These are phyloP conservation scores for Pseudovirgaria hyperparasitica DNA, from an alignment of 2,329 filamentous ascomycete species.

Conservation along the genomic window DNA sequence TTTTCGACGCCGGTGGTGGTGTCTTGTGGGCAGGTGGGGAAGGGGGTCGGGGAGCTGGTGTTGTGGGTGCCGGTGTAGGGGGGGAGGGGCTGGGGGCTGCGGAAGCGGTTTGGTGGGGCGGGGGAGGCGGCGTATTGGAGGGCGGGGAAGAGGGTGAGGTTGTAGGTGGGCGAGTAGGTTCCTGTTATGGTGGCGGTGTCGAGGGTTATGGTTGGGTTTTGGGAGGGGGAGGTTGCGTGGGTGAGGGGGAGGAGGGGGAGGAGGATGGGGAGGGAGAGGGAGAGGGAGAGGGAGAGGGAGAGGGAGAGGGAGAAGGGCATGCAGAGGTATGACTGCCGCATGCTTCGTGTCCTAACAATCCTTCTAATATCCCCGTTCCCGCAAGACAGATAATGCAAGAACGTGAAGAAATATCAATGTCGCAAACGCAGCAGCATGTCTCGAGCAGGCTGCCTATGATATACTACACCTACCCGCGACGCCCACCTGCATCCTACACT, in stretches of 20 bases:
- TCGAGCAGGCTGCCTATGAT: too few relatives aligned
- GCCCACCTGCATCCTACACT: too few relatives aligned
- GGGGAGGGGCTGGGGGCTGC: slow-evolving; percentile 44
- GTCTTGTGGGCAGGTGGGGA: slow-evolving; percentile 47
- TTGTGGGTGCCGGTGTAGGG: slow-evolving; percentile 39
- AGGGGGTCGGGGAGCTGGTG: slow-evolving; percentile 39
- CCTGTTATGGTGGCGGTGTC: slow-evolving; percentile 36
- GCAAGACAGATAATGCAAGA: too few relatives aligned
- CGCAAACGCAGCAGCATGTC: too few relatives aligned
- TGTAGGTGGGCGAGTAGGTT: slow-evolving; percentile 38
- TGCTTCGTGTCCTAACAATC: too few relatives aligned
- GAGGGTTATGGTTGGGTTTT: slow-evolving; percentile 14
- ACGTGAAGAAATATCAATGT: too few relatives aligned
- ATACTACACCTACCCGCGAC: too few relatives aligned
- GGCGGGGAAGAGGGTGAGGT: slow-evolving; percentile 47
- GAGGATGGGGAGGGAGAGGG: background rate
- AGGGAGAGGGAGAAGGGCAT: too few relatives aligned
- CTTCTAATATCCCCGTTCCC: too few relatives aligned
- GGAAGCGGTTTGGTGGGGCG: slow-evolving; percentile 44
- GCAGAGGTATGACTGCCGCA: too few relatives aligned
- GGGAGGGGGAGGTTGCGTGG: background rate
- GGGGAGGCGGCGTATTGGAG: slow-evolving; percentile 51
- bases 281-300: too few relatives aligned
- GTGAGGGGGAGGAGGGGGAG: background rate
- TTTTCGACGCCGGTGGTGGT: slow-evolving; percentile 45